Conservation (phyloP, 179 eudicot species). For the Beta corolliflora region DNA sequence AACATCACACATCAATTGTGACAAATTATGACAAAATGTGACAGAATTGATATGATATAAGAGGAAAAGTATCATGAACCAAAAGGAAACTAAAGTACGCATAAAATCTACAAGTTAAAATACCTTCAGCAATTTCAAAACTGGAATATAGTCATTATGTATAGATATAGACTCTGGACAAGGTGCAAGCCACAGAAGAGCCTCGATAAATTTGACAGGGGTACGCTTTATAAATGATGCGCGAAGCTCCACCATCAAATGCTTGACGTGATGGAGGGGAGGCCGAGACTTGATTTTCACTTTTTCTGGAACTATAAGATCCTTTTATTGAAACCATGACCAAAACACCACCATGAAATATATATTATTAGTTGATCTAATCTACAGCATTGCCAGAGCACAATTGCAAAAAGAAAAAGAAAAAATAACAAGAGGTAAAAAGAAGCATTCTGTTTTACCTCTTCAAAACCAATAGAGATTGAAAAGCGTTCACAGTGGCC, state of each 20-base stretch:
- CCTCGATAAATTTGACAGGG: constrained; percentile 7
- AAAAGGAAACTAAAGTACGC: not conserved
- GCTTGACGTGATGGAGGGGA: constrained; percentile 22
- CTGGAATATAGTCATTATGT: not conserved
- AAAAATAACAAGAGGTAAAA: not conserved
- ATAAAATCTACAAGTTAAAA: not conserved
- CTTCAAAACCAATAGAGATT: constrained; percentile 12
- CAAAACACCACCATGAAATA: not conserved
- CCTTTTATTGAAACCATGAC: constrained; percentile 10
- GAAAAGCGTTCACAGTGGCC: constrained; percentile 8
- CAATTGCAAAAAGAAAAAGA: not conserved
- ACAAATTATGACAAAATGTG: not conserved
- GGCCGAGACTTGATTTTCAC: constrained; percentile 22
- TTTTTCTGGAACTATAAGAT: constrained; percentile 16
- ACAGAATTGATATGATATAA: not conserved
- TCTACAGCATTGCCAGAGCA: not conserved
- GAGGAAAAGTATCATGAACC: not conserved
- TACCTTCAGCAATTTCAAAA: constrained; percentile 19
- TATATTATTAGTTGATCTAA: not conserved
- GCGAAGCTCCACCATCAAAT: constrained; percentile 15
- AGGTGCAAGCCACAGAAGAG: constrained; percentile 31
- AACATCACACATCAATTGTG: not conserved
- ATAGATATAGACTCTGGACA: constrained; percentile 16
- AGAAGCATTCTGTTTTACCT: not conserved
- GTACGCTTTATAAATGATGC: constrained; percentile 13